A percentile compares a stretch with the other conserved stretches of the same genome.
Conservation (phyloP, 2,329 filamentous ascomycete species). For the Bisporella sp. region DNA sequence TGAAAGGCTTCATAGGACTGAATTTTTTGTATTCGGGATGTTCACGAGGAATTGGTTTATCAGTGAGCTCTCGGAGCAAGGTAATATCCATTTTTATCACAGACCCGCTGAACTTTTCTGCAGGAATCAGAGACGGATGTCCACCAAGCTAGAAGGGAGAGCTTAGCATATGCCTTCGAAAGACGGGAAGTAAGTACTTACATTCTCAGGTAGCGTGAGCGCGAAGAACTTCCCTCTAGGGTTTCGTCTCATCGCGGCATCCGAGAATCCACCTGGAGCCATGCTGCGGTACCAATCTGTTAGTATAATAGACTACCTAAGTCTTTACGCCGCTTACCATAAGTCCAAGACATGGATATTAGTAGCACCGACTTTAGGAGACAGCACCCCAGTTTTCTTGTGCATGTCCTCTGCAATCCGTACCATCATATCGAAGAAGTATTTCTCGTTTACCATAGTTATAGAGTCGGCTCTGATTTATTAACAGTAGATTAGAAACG, state of each 20-base stretch:
- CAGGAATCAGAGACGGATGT: constrained; percentile 10
- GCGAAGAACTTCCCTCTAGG: constrained; percentile 9
- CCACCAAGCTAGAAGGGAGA: constrained; percentile 4
- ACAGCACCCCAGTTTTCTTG: constrained; percentile 3
- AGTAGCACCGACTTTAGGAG: background rate
- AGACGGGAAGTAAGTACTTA: no score
- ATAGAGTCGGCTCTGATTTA: constrained; percentile 27
- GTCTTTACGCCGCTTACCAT: background rate
- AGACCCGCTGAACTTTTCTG: constrained; percentile 1
- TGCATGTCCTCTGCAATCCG: constrained; percentile 36
- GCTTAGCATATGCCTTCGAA: no score
- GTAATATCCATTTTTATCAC: constrained; percentile 14
- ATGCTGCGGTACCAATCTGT: constrained; percentile 1
- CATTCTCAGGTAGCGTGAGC: constrained; percentile 11
- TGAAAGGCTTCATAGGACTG: constrained; percentile 6
- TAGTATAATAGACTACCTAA: no score
- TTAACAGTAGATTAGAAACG: background rate
- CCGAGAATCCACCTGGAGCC: constrained; percentile 18
- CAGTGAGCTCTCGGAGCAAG: constrained; percentile 11
- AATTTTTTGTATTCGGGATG: constrained; percentile 11
- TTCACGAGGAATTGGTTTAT: constrained; percentile 1
- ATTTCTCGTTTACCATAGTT: constrained; percentile 6
- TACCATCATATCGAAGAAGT: constrained; percentile 36
- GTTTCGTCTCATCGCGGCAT: constrained; percentile 14
- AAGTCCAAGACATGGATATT: constrained; percentile 12